Conservation (phyloP, 441 rosid genomes). For the Populus trichocarpa region DNA sequence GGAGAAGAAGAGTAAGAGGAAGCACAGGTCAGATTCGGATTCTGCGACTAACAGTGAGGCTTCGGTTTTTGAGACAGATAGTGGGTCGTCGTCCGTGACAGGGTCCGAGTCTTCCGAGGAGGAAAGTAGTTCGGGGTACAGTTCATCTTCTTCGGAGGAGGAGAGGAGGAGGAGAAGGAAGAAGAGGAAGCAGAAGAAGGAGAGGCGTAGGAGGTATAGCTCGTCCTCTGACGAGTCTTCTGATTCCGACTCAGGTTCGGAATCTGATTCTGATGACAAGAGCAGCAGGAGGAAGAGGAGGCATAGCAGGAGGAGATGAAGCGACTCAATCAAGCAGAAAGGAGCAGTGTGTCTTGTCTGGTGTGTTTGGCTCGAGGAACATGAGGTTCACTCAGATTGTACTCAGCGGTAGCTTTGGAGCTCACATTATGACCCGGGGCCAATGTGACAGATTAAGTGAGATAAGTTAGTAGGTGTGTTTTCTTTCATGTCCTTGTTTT, state of each 20-base stretch:
- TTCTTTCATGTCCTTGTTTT: background rate
- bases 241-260: conserved; percentile 65
- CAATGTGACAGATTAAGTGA: background rate
- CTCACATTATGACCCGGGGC: background rate
- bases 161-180: conserved; percentile 56
- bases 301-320: conserved; percentile 55
- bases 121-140: conserved; percentile 55
- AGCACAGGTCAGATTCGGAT: conserved; percentile 57
- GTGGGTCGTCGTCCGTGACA: conserved; percentile 55
- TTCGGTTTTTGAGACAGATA: conserved; percentile 80
- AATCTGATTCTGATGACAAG: conserved; percentile 72
- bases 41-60: conserved; percentile 83
- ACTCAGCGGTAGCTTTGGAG: background rate
- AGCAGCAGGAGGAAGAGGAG: conserved; percentile 61
- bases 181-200: conserved; percentile 67
- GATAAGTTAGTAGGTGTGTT: conserved; percentile 15
- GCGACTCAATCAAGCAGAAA: background rate
- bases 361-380: background rate
- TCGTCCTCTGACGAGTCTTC: conserved; percentile 82
- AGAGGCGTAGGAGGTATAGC: conserved; percentile 60
- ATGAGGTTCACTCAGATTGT: background rate
- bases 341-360: background rate
- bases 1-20: conserved; percentile 79
- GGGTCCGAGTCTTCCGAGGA: conserved; percentile 58
- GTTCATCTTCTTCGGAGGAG: conserved; percentile 78